These are phyloP conservation scores for Fusarium kyushuense DNA, from an alignment of 2,329 filamentous ascomycete species.

Conservation along the genomic window DNA sequence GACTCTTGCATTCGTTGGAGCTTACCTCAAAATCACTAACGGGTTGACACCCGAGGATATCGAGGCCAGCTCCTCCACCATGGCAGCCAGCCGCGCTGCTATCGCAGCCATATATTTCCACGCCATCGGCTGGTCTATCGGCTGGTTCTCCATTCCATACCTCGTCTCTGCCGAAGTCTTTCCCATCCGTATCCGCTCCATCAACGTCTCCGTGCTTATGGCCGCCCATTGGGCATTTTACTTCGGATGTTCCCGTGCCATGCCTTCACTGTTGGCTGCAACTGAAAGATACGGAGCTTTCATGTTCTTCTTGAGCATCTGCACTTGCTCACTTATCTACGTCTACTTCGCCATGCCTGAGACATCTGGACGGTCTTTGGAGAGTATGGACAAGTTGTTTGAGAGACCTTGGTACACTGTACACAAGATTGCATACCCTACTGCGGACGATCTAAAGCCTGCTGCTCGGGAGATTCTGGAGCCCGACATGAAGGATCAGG, in stretches of 20 bases:
- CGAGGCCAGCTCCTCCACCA: slow-evolving; percentile 29
- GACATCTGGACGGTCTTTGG: slow-evolving; percentile 48
- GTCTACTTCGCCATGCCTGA: slow-evolving; percentile 53
- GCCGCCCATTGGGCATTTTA: slow-evolving; percentile 57
- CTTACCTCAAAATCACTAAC: slow-evolving; percentile 49
- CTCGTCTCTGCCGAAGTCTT: slow-evolving; percentile 60
- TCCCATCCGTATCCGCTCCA: slow-evolving; percentile 56
- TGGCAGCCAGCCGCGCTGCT: slow-evolving; percentile 53
- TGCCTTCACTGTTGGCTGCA: slow-evolving; percentile 51
- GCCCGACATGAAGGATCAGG: slow-evolving; percentile 23
- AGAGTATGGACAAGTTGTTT: slow-evolving; percentile 50
- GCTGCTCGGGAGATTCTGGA: slow-evolving; percentile 16
- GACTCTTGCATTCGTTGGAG: slow-evolving; percentile 49
- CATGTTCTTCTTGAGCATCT: slow-evolving; percentile 49
- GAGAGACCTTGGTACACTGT: slow-evolving; percentile 49
- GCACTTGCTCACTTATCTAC: slow-evolving; percentile 46
- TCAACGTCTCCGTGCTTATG: slow-evolving; percentile 58
- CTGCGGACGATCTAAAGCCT: slow-evolving; percentile 40
- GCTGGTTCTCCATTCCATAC: slow-evolving; percentile 61
- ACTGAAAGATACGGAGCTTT: slow-evolving; percentile 51
- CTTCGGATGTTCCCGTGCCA: slow-evolving; percentile 52
- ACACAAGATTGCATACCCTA: slow-evolving; percentile 48
- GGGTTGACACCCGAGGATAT: slow-evolving; percentile 37
- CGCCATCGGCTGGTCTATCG: slow-evolving; percentile 60
- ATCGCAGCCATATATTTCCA: slow-evolving; percentile 60